Evolutionary conservation across 805 yeast genomes (phyloP).

Genomic region (Nakazawaea holstii): DNA sequence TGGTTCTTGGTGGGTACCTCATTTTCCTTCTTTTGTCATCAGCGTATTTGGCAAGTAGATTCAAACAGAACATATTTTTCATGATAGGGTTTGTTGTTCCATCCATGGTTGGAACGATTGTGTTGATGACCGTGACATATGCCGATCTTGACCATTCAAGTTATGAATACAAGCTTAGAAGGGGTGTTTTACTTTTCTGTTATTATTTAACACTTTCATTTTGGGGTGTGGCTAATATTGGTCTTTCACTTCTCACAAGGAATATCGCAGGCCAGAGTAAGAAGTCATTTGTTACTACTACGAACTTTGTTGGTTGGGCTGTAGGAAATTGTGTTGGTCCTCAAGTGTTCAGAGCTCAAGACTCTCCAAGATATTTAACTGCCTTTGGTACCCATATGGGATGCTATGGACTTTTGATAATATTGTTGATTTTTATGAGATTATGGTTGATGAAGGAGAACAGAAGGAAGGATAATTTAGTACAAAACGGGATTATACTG

Average conservation of each 20-base stretch:
- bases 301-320: constrained; percentile 19
- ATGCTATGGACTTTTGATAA: constrained; percentile 20
- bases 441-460: constrained; percentile 21
- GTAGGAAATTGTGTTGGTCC: constrained; percentile 17
- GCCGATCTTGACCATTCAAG: constrained; percentile 17
- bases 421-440: constrained; percentile 21
- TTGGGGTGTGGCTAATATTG: constrained; percentile 21
- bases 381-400: constrained; percentile 21
- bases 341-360: constrained; percentile 17
- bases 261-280: constrained; percentile 28
- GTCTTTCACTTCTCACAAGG: constrained; percentile 18
- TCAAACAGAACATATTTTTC: constrained; percentile 16
- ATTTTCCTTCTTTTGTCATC: constrained; percentile 19
- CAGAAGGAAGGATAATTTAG: constrained; percentile 17
- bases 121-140: constrained; percentile 19
- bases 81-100: constrained; percentile 24
- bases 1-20: constrained; percentile 27
- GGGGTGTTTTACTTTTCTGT: constrained; percentile 24
- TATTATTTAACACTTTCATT: constrained; percentile 23
- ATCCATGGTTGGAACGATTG: constrained; percentile 26
- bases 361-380: constrained; percentile 12
- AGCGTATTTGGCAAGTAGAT: constrained; percentile 19
- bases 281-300: constrained; percentile 17
- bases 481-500: constrained; percentile 13
- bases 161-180: constrained; percentile 15